A percentile compares a stretch with the other conserved stretches of the same genome.
These are phyloP conservation scores for Brassica cretica DNA, from an alignment of 345 rosid genomes.

Conservation along the genomic window DNA sequence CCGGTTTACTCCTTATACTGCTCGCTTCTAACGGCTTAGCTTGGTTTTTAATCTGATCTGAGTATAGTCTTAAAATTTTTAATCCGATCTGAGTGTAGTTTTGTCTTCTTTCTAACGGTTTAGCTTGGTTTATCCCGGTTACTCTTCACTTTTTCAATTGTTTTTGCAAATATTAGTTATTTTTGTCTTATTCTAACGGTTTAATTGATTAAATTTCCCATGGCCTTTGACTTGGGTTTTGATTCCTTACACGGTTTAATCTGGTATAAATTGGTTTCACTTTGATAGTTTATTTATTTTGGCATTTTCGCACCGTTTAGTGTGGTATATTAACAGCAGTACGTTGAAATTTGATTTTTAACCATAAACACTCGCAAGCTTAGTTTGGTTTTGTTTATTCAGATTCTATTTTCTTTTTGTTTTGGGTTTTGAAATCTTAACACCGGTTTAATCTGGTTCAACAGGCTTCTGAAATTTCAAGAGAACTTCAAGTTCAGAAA, in stretches of 20 bases:
- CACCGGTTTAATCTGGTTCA: conserved; percentile 31
- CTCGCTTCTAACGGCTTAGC: neutral
- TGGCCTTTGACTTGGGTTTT: too few species aligned
- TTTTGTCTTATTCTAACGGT: neutral
- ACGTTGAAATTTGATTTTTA: neutral
- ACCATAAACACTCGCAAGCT: neutral
- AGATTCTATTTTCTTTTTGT: neutral
- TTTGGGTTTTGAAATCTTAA: neutral
- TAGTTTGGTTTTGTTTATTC: neutral
- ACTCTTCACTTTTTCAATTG: neutral
- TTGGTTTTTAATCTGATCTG: neutral
- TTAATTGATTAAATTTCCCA: too few species aligned
- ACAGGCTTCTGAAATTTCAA: conserved; percentile 67
- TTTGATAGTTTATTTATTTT: neutral
- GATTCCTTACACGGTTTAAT: neutral
- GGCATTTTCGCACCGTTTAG: neutral
- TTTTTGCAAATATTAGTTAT: too few species aligned
- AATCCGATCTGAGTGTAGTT: neutral
- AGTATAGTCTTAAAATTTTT: neutral
- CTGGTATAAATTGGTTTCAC: neutral
- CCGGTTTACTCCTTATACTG: conserved; percentile 6
- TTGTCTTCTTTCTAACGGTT: neutral
- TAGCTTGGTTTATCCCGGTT: neutral
- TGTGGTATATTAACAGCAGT: neutral
- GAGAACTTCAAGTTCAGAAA: conserved; percentile 88